These are phyloP conservation scores for Fusarium illudens DNA, from an alignment of 2,329 filamentous ascomycete genomes.

Conservation along the genomic window DNA sequence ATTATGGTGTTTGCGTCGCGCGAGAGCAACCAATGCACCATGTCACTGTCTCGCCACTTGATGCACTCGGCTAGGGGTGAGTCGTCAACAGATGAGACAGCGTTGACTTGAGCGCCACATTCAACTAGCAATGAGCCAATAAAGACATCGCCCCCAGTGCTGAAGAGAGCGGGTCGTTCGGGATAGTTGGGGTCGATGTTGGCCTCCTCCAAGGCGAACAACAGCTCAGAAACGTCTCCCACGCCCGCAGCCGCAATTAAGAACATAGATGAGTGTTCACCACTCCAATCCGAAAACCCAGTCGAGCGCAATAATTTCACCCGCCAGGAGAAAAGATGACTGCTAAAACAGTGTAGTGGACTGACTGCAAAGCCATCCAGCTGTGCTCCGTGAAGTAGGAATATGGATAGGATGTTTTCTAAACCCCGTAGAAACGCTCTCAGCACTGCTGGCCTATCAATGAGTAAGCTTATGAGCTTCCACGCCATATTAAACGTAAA, in stretches of 20 bases:
- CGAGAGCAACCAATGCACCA: not conserved
- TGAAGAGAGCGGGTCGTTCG: no score
- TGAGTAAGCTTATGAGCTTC: not conserved
- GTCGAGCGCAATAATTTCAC: not conserved
- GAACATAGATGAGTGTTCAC: not conserved
- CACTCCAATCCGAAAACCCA: not conserved
- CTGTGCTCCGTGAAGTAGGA: not conserved
- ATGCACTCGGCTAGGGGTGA: not conserved
- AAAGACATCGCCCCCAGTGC: not conserved
- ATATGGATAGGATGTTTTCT: no score
- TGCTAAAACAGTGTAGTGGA: not conserved
- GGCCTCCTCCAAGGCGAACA: not conserved
- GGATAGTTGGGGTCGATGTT: not conserved
- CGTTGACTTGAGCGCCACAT: not conserved
- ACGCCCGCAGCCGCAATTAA: fast-evolving
- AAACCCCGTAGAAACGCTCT: no score
- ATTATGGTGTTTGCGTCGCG: not conserved
- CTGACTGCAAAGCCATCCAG: not conserved
- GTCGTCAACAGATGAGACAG: no score
- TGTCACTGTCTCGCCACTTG: not conserved
- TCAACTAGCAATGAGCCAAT: not conserved
- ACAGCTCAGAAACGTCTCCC: not conserved
- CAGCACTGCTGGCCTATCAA: not conserved
- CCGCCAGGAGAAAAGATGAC: not conserved
- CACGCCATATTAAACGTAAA: not conserved